A percentile compares a stretch with the other conserved stretches of the same genome.
These are phyloP conservation scores for Akanthomyces uredinophilus DNA, from an alignment of 2,329 filamentous ascomycete species.

Conservation along the genomic window DNA sequence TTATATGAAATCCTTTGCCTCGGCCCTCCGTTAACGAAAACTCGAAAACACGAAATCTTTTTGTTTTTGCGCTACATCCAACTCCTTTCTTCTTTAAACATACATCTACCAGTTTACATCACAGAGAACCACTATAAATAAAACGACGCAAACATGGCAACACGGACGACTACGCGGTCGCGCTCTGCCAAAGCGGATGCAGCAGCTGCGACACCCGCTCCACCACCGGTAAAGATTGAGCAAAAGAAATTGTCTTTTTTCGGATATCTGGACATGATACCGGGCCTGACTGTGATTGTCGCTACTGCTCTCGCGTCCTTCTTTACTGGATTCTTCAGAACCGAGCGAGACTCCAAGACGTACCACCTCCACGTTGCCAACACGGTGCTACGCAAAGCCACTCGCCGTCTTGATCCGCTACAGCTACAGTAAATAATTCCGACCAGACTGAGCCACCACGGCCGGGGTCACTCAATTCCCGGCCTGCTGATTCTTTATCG, in stretches of 20 bases:
- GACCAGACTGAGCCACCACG: not conserved
- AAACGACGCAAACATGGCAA: not conserved
- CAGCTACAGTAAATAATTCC: constrained; percentile 19
- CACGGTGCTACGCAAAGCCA: constrained; percentile 18
- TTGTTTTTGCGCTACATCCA: too few relatives aligned
- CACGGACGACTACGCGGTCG: not conserved
- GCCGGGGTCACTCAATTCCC: too few relatives aligned
- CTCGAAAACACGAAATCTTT: not conserved
- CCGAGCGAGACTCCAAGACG: constrained; percentile 18
- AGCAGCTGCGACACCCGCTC: not conserved
- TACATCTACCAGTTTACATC: not conserved
- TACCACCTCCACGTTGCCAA: constrained; percentile 21
- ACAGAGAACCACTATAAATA: not conserved
- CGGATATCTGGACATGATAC: constrained; percentile 18
- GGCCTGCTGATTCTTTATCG: not conserved
- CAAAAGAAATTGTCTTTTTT: constrained; percentile 14
- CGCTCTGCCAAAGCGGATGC: not conserved
- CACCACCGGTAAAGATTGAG: constrained; percentile 5
- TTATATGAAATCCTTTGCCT: not conserved
- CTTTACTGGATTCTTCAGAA: constrained; percentile 17
- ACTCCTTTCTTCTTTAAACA: not conserved
- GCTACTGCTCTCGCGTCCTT: constrained; percentile 13
- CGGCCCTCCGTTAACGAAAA: not conserved
- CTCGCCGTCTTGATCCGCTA: constrained; percentile 16
- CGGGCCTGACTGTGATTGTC: constrained; percentile 17